Percentiles rank a stretch among this genome's conserved stretches.
phyloP scores from a whole-genome alignment of 1,284 basidiomycete species.

The Trichosporon sp. region DNA sequence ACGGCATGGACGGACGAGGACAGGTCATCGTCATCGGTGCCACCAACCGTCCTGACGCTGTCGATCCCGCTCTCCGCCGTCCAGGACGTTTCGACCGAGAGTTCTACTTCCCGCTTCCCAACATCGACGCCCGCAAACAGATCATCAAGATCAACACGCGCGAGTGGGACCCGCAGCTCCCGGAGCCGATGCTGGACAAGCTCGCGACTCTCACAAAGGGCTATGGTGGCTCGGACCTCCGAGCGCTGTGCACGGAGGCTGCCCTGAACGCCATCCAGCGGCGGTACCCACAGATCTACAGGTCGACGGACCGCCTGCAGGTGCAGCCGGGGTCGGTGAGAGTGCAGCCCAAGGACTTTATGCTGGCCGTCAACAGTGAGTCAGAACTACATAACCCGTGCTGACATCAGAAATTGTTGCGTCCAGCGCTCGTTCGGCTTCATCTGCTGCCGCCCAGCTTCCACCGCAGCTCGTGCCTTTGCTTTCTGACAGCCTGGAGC shows the following conservation, averaged over 20 bases:
- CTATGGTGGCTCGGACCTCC: slow-evolving; percentile 92
- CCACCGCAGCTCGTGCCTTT: slow-evolving; percentile 81
- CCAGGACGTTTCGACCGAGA: slow-evolving; percentile 97
- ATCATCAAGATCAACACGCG: slow-evolving; percentile 89
- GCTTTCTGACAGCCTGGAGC: slow-evolving; percentile 62
- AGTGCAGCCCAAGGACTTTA: slow-evolving; percentile 87
- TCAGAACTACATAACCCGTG: slow-evolving; percentile 14
- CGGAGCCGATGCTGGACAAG: slow-evolving; percentile 58
- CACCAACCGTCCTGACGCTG: slow-evolving; percentile 93
- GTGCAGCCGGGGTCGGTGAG: slow-evolving; percentile 81
- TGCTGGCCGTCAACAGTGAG: slow-evolving; percentile 93
- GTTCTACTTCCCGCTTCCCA: slow-evolving; percentile 94
- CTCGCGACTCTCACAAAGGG: slow-evolving; percentile 91
- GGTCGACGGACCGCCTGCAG: slow-evolving; percentile 76
- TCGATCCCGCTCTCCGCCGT: slow-evolving; percentile 89
- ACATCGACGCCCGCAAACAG: slow-evolving; percentile 73
- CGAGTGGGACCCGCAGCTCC: slow-evolving; percentile 82
- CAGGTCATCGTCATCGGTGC: slow-evolving; percentile 98
- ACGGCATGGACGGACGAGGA: slow-evolving; percentile 96
- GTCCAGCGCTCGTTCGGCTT: slow-evolving; percentile 84
- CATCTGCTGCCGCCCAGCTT: slow-evolving; percentile 76
- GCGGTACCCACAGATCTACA: slow-evolving; percentile 95
- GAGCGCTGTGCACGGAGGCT: slow-evolving; percentile 92
- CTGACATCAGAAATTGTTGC: slow-evolving; percentile 72
- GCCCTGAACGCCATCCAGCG: slow-evolving; percentile 94